These are phyloP conservation scores for Zygosaccharomyces gambellarensis DNA, from an alignment of 805 yeast species.

Conservation along the genomic window DNA sequence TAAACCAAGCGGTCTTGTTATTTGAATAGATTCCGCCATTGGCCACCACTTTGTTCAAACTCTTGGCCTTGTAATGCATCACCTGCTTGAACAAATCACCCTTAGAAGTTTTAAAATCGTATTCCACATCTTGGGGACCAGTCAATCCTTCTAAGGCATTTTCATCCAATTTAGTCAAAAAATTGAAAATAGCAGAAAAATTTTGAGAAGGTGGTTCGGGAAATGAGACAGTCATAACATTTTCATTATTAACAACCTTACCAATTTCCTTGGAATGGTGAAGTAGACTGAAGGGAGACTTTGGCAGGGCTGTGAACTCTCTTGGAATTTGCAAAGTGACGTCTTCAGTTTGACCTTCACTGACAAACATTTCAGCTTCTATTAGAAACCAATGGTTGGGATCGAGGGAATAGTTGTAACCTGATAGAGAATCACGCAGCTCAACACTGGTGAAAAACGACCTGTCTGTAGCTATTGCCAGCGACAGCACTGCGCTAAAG, in stretches of 20 bases:
- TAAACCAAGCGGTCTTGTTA: conserved; percentile 29
- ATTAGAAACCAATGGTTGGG: conserved; percentile 28
- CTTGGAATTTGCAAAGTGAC: conserved; percentile 25
- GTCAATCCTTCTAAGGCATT: conserved; percentile 15
- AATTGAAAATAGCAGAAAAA: conserved; percentile 23
- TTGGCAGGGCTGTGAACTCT: conserved; percentile 22
- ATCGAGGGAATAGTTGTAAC: conserved; percentile 22
- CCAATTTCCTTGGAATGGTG: conserved; percentile 19
- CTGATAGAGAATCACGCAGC: conserved; percentile 24
- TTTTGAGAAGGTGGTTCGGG: conserved; percentile 9
- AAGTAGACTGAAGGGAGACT: conserved; percentile 17
- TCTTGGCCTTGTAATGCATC: conserved; percentile 21
- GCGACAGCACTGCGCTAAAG: conserved; percentile 4
- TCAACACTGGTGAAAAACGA: conserved; percentile 22
- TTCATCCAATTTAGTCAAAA: conserved; percentile 22
- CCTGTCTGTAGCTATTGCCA: conserved; percentile 12
- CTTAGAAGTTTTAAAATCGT: conserved; percentile 21
- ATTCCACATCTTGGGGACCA: conserved; percentile 17
- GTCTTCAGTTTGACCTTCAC: conserved; percentile 18
- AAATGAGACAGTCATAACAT: conserved; percentile 22
- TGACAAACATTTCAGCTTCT: conserved; percentile 24
- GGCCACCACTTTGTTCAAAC: conserved; percentile 17
- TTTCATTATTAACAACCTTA: conserved; percentile 17
- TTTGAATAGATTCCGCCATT: conserved; percentile 25
- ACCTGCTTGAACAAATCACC: conserved; percentile 17